Conservation (phyloP, 345 rosid species). For the Zanthoxylum bungeanum region DNA sequence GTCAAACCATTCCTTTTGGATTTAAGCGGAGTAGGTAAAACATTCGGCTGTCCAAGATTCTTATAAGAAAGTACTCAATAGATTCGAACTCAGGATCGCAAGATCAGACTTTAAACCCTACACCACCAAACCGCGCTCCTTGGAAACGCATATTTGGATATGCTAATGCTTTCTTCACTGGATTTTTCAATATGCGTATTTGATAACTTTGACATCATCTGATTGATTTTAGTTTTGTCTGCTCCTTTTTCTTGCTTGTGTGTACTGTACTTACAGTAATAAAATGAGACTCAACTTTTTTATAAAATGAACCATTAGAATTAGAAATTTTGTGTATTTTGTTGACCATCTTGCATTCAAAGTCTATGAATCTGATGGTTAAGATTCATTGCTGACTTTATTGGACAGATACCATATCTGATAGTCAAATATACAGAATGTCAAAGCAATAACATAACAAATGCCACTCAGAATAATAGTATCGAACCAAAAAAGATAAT, state of each 20-base stretch:
- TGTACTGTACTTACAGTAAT: neutral
- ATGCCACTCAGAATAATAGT: conserved; percentile 12
- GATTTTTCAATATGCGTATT: neutral
- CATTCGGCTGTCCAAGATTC: no score
- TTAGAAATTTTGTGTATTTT: no score
- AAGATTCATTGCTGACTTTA: neutral
- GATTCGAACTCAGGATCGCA: no score
- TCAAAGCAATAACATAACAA: neutral
- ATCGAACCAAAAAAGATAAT: neutral
- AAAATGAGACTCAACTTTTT: no score
- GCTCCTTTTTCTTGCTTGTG: neutral
- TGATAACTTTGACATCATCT: neutral
- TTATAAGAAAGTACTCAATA: no score
- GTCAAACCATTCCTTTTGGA: no score
- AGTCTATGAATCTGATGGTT: neutral
- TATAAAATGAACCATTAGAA: no score
- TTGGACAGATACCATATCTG: neutral
- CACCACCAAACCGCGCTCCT: no score
- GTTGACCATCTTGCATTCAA: neutral
- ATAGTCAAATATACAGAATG: neutral
- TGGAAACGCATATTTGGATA: neutral
- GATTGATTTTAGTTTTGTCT: neutral
- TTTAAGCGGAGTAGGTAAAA: no score
- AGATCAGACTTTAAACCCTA: no score
- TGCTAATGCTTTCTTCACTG: neutral